Evolutionary conservation across 1,139 yeast species (phyloP), one percentile per base, ranked within the genome.

Genomic region (Saccharomyces hybrid): DNA sequence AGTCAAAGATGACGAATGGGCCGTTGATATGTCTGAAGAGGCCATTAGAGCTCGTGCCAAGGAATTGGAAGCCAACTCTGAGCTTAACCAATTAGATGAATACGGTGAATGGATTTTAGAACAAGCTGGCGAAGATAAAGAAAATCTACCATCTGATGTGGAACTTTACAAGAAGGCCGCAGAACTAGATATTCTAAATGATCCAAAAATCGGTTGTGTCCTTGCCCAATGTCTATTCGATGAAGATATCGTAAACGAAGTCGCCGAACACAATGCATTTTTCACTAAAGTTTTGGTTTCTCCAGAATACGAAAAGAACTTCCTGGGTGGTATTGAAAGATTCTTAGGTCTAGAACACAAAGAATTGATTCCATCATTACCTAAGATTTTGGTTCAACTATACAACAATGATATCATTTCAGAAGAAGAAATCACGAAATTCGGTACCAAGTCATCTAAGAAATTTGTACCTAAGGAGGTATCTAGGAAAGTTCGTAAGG

Each of bases 11-110:
- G 97, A 88, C 64, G 96, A 89, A 61, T 93, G 99, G 99, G 90
- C 98, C 23, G 97, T 91, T 52, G 99, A 93, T 71, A 88, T 93
- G 83, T 88, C 97, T 52, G 96, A 88, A 70, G 99, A 90, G 73
- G 99, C 99, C 54, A 89, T 95, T 63, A 86, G 88, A 68, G 90
- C 88, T 47, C 88, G 99, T 75, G 97, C 96, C 55, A 78, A 83
- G 66, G 95, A 87, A 69, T 78, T 91, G 60, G 96, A 90, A 73
- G 75, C 71, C 41, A 71, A 75, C 49, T 62, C 66, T 38, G 72
- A 68, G 47, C 62, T 69, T 52, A 65, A 68, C 53, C 77, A 80
- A 62, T 78, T 78, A 64, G 88, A 86, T 60, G 84, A 86, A 66
- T 86, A 88, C 59, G 99, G 99, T 67, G 91, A 86, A 69, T 93